Percentiles rank a stretch among this genome's conserved stretches.
Evolutionary conservation across 768 basidiomycete species (phyloP).

Genomic region (Asterophora parasitica): DNA sequence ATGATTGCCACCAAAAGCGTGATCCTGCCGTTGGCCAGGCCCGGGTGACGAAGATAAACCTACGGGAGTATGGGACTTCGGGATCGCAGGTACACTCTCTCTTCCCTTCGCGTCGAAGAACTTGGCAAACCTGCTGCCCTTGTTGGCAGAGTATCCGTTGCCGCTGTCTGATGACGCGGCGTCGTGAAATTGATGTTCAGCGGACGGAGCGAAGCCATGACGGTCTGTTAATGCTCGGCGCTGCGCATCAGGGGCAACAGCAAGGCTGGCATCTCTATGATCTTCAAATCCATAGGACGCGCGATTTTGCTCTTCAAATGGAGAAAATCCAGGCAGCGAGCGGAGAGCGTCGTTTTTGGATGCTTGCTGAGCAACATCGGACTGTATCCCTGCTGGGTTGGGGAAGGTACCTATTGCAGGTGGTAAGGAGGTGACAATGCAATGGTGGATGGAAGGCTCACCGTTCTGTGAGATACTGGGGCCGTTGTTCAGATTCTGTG

Average conservation of each 20-base stretch:
- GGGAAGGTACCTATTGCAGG: slow-evolving; percentile 1
- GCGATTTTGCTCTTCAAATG: slow-evolving; percentile 49
- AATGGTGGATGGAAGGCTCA: slow-evolving; percentile 11
- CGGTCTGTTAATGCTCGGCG: slow-evolving; percentile 15
- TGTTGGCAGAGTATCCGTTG: slow-evolving; percentile 47
- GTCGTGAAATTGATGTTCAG: slow-evolving; percentile 11
- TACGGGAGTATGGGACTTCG: slow-evolving; percentile 34
- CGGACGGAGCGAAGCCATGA: slow-evolving; percentile 17
- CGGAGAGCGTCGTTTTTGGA: slow-evolving; percentile 26
- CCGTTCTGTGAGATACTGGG: slow-evolving; percentile 21
- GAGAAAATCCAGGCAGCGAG: slow-evolving; percentile 41
- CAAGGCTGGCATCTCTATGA: slow-evolving; percentile 14
- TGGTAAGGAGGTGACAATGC: not conserved
- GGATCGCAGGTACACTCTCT: slow-evolving; percentile 30
- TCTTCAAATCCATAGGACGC: slow-evolving; percentile 22
- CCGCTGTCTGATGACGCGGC: slow-evolving; percentile 24
- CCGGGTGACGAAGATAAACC: slow-evolving; percentile 44
- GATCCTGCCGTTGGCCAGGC: slow-evolving; percentile 44
- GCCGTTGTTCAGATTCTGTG: slow-evolving; percentile 15
- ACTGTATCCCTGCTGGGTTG: slow-evolving; percentile 9
- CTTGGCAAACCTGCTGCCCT: slow-evolving; percentile 83
- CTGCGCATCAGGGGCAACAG: slow-evolving; percentile 7
- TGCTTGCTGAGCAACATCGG: slow-evolving; percentile 18
- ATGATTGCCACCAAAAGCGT: slow-evolving; percentile 27
- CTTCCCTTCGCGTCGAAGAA: slow-evolving; percentile 76